phyloP scores from a whole-genome alignment of 164 flowering plant species.

The Litsea cubeba region DNA sequence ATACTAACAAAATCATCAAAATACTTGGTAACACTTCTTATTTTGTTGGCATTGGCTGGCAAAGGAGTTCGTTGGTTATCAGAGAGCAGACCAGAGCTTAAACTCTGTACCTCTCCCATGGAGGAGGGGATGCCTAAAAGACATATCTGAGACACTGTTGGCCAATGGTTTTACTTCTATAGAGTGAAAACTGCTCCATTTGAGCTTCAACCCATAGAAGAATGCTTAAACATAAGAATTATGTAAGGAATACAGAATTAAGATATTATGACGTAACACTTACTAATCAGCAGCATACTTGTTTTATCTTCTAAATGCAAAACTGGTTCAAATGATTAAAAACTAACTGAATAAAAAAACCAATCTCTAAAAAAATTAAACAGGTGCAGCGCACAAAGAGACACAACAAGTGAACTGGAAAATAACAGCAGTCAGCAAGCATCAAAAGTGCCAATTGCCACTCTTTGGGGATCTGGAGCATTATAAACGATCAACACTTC shows the following conservation, averaged over 20 bases:
- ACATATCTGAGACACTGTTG: too few species aligned
- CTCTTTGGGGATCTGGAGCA: background rate
- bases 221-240: background rate
- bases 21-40: too few species aligned
- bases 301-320: background rate
- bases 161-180: background rate
- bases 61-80: too few species aligned
- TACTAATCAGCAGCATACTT: background rate
- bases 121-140: too few species aligned
- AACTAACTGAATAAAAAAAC: background rate
- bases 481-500: background rate
- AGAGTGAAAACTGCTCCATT: background rate
- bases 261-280: background rate
- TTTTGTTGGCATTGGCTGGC: too few species aligned
- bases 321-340: background rate
- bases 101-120: too few species aligned
- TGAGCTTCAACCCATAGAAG: background rate
- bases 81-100: too few species aligned
- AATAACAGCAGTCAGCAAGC: background rate
- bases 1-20: too few species aligned
- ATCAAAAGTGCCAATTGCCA: background rate
- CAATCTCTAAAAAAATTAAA: background rate
- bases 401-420: background rate
- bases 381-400: background rate
- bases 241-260: background rate